phyloP scores from a whole-genome alignment of 805 yeast species.

The Tetrapisispora fleetii region DNA sequence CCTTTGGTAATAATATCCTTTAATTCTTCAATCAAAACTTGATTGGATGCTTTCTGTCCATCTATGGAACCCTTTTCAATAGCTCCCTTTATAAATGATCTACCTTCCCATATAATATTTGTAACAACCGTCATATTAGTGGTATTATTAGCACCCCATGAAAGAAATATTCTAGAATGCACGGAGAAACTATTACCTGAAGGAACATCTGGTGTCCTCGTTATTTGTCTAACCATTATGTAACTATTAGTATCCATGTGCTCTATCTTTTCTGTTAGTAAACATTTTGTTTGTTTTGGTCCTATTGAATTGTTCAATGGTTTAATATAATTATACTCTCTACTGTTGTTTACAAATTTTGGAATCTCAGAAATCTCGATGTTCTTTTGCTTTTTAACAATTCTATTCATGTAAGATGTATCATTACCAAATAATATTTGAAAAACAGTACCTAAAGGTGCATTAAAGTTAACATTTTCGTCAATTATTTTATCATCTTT shows the following conservation, averaged over 20 bases:
- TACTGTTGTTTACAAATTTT: slow-evolving; percentile 30
- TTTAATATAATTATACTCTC: slow-evolving; percentile 48
- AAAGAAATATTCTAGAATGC: slow-evolving; percentile 44
- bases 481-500: slow-evolving; percentile 43
- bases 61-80: slow-evolving; percentile 67
- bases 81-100: slow-evolving; percentile 66
- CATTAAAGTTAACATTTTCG: slow-evolving; percentile 41
- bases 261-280: slow-evolving; percentile 46
- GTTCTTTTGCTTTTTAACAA: slow-evolving; percentile 52
- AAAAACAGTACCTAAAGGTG: slow-evolving; percentile 59
- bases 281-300: slow-evolving; percentile 62
- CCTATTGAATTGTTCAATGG: slow-evolving; percentile 57
- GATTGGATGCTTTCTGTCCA: slow-evolving; percentile 58
- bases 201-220: slow-evolving; percentile 67
- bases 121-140: slow-evolving; percentile 49
- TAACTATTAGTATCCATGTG: slow-evolving; percentile 36
- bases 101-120: slow-evolving; percentile 59
- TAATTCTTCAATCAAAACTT: slow-evolving; percentile 36
- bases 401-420: slow-evolving; percentile 36
- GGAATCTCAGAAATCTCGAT: slow-evolving; percentile 46
- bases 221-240: slow-evolving; percentile 40
- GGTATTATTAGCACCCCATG: slow-evolving; percentile 52
- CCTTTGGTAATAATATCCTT: slow-evolving; percentile 24
- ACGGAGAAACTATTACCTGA: slow-evolving; percentile 62
- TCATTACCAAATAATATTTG: slow-evolving; percentile 54